Evolutionary conservation across 164 flowering plant genomes (phyloP).

Genomic region (Annona cherimola): DNA sequence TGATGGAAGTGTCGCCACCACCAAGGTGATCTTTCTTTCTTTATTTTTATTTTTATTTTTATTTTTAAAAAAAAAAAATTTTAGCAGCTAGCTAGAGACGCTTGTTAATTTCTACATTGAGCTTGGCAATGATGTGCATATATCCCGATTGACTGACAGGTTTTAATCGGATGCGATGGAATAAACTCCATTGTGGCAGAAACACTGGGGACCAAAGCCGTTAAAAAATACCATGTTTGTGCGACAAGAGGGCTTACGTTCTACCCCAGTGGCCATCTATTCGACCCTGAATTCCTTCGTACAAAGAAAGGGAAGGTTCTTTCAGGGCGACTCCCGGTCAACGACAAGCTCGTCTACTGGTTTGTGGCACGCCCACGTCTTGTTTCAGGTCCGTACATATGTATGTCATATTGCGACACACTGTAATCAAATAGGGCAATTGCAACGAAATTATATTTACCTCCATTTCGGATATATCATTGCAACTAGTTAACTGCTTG

Average conservation of each 20-base stretch:
- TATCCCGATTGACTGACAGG: constrained; percentile 17
- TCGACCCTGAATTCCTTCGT: constrained; percentile 20
- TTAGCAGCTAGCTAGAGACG: too few species aligned
- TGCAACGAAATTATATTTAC: too few species aligned
- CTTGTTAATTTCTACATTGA: too few species aligned
- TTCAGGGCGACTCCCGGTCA: constrained; percentile 35
- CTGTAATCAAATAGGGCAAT: too few species aligned
- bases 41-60: background rate
- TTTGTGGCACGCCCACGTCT: constrained; percentile 21
- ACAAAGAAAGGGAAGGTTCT: constrained; percentile 1
- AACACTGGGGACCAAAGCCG: constrained; percentile 27
- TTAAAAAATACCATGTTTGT: constrained; percentile 15
- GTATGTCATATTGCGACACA: too few species aligned
- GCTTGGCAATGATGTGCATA: too few species aligned
- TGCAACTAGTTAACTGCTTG: too few species aligned
- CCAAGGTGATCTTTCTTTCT: constrained; percentile 30
- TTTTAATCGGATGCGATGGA: constrained; percentile 61
- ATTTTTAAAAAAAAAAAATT: background rate
- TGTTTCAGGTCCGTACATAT: constrained; percentile 22
- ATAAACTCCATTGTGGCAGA: constrained; percentile 37
- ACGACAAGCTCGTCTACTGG: constrained; percentile 38
- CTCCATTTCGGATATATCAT: too few species aligned
- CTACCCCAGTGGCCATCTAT: constrained; percentile 38
- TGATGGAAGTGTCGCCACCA: constrained; percentile 30
- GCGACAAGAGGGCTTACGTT: constrained; percentile 35